These are phyloP conservation scores for Cerioporus squamosus DNA, from an alignment of 1,284 basidiomycete genomes.

Conservation along the genomic window DNA sequence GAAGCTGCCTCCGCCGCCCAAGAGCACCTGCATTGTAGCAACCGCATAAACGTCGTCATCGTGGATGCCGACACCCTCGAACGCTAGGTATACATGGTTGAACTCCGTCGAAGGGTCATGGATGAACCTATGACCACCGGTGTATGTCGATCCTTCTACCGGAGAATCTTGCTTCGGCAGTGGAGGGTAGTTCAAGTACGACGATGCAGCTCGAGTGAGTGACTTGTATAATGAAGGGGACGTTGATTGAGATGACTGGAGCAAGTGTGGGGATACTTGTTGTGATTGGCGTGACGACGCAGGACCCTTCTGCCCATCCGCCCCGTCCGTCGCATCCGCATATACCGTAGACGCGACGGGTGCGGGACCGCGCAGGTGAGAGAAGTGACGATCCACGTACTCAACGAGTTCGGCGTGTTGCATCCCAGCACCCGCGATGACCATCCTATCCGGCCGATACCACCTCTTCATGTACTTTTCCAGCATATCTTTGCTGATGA, in stretches of 20 bases:
- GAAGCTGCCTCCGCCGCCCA: slow-evolving; percentile 96
- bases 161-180: slow-evolving; percentile 27
- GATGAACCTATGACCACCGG: slow-evolving; percentile 84
- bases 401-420: slow-evolving; percentile 88
- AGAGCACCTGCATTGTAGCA: slow-evolving; percentile 93
- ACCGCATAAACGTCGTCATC: slow-evolving; percentile 95
- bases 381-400: slow-evolving; percentile 84
- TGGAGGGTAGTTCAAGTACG: slow-evolving; percentile 55
- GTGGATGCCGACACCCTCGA: slow-evolving; percentile 91
- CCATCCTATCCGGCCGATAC: slow-evolving; percentile 94
- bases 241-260: slow-evolving; percentile 57
- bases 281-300: slow-evolving; percentile 33
- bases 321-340: neutral
- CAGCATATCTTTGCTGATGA: slow-evolving; percentile 71
- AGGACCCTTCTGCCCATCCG: slow-evolving; percentile 19
- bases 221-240: slow-evolving; percentile 66
- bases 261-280: slow-evolving; percentile 35
- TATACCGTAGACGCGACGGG: neutral
- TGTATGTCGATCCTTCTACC: slow-evolving; percentile 70
- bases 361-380: slow-evolving; percentile 48
- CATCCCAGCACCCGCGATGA: slow-evolving; percentile 94
- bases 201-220: slow-evolving; percentile 72
- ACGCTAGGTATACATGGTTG: slow-evolving; percentile 92
- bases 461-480: slow-evolving; percentile 77
- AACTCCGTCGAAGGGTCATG: slow-evolving; percentile 77